phyloP scores from a whole-genome alignment of 441 rosid species.

The Populus tomentosa region DNA sequence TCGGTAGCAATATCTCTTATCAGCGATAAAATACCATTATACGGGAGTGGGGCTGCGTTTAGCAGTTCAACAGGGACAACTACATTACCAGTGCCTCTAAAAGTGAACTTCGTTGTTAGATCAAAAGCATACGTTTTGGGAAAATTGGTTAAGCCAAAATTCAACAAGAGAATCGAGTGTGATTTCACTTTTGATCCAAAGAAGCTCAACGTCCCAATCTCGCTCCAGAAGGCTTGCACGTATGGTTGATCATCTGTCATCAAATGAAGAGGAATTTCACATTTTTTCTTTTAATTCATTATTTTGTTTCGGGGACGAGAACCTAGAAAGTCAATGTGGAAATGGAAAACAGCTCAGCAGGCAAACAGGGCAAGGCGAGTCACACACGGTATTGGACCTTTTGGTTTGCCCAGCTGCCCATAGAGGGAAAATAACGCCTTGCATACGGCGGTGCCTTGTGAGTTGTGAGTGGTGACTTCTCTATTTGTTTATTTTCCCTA shows the following conservation, averaged over 20 bases:
- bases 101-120: conserved; percentile 49
- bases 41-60: conserved; percentile 76
- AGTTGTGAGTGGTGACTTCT: conserved; percentile 13
- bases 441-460: conserved; percentile 21
- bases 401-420: conserved; percentile 36
- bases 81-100: conserved; percentile 53
- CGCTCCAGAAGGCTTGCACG: conserved; percentile 68
- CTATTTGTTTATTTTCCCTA: not conserved
- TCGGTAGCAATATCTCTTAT: conserved; percentile 48
- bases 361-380: conserved; percentile 30
- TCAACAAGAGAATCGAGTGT: conserved; percentile 64
- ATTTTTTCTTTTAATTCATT: not conserved
- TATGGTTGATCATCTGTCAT: conserved; percentile 28
- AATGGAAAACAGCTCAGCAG: conserved; percentile 52
- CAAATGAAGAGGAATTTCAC: not conserved
- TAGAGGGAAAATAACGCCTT: conserved; percentile 18
- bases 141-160: conserved; percentile 79
- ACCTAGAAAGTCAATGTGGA: not conserved
- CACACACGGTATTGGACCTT: conserved; percentile 23
- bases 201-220: conserved; percentile 52
- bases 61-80: conserved; percentile 45
- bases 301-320: conserved; percentile 6
- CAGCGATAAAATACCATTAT: conserved; percentile 71
- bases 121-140: conserved; percentile 88
- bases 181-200: conserved; percentile 53